These are phyloP conservation scores for Coniochaeta pulveracea DNA, from an alignment of 2,329 filamentous ascomycete species.

Conservation along the genomic window DNA sequence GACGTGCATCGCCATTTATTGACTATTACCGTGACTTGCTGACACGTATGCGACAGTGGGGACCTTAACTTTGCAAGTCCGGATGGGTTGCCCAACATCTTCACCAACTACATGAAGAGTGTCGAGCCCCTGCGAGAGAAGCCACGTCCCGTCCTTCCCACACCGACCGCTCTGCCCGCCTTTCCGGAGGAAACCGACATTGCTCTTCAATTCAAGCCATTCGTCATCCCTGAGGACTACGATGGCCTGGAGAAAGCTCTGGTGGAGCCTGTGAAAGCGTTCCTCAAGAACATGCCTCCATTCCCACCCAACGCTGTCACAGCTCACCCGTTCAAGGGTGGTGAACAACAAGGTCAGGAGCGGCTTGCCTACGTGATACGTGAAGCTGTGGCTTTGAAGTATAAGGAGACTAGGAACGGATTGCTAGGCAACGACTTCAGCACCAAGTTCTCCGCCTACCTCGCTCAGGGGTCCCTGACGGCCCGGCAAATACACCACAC, in stretches of 20 bases:
- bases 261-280: conserved; percentile 41
- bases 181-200: conserved; percentile 37
- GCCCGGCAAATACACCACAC: conserved; percentile 60
- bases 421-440: conserved; percentile 60
- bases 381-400: conserved; percentile 48
- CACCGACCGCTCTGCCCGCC: conserved; percentile 44
- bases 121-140: conserved; percentile 59
- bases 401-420: conserved; percentile 62
- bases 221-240: conserved; percentile 46
- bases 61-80: conserved; percentile 50
- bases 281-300: conserved; percentile 37
- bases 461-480: conserved; percentile 62
- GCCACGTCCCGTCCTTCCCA: conserved; percentile 45
- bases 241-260: conserved; percentile 43
- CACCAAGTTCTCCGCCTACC: conserved; percentile 64
- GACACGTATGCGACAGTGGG: conserved; percentile 33
- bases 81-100: conserved; percentile 58
- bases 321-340: conserved; percentile 57
- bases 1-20: too few species aligned
- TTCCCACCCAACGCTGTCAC: conserved; percentile 42
- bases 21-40: too few species aligned
- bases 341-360: conserved; percentile 47
- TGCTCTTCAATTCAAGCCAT: conserved; percentile 49
- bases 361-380: conserved; percentile 50
- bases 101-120: conserved; percentile 62